Evolutionary conservation across 2,329 filamentous ascomycete genomes (phyloP), one percentile per base, ranked within the genome.

Genomic region (Elsinoe batatas): DNA sequence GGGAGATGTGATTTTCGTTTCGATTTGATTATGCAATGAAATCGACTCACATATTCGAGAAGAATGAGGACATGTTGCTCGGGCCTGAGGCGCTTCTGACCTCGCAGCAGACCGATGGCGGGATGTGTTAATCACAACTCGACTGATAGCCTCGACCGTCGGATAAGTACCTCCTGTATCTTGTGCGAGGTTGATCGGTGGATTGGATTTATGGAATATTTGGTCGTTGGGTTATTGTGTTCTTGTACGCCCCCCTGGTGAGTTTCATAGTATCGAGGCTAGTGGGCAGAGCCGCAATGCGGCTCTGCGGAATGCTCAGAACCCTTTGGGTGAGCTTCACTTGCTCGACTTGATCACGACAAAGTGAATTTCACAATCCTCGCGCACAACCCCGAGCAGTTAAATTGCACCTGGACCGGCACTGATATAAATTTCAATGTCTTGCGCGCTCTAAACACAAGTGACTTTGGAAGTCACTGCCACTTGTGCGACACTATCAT

Each of bases 11-110:
- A n/a, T 5, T 2, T 8, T 18, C 5, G 40, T 22, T 11, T 38
- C 11, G 33, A 13, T 7, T 2, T 2, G 18, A 18, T 44, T 44
- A 2, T 13, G 11, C 20, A 38, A 36, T 8, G 47, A 38, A 51
- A 37, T 15, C n/a, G 15, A 60, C 59, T 58, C 40, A 61, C 59
- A 61, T 59, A 17, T 59, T 61, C 5, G 59, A 60, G 20, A 61
- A 57, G 54, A 56, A 60, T 18, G 58, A 60, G 47, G 58, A 43
- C 58, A 60, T 60, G 49, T 13, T 58, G 37, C 35, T 32, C 37
- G 38, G 40, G 20, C 12, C 13, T 11, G 17, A 35, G 26, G 22
- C n/a, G 13, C 13, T 55, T 30, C 26, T 5, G 3, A 30, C 26
- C 26, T 30, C 26, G 3, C 5, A 30, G 26, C 26, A 8, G 8